Evolutionary conservation across 1,139 yeast genomes (phyloP).

Genomic region (Starmera stellimalicola): DNA sequence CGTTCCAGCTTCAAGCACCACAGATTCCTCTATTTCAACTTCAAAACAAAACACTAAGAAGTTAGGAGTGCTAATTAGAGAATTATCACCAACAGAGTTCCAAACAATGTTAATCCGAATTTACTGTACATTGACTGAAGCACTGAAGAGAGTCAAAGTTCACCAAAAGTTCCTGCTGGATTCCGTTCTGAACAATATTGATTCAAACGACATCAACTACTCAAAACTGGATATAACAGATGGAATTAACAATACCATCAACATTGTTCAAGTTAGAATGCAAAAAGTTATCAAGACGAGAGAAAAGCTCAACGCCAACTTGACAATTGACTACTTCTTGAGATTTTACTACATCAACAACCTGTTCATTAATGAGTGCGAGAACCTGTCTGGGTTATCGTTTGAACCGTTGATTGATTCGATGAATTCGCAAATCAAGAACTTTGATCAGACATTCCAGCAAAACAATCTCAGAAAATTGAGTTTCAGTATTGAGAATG

Average conservation of each 20-base stretch:
- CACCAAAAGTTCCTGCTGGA: slow-evolving; percentile 79
- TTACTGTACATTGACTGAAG: slow-evolving; percentile 58
- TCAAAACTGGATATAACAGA: slow-evolving; percentile 57
- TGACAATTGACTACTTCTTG: slow-evolving; percentile 47
- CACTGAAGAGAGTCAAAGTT: slow-evolving; percentile 60
- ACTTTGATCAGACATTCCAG: slow-evolving; percentile 51
- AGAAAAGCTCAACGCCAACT: slow-evolving; percentile 56
- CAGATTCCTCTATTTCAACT: slow-evolving; percentile 15
- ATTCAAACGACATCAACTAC: slow-evolving; percentile 27
- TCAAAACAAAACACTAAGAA: slow-evolving; percentile 20
- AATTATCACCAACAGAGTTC: slow-evolving; percentile 65
- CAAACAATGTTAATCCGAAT: slow-evolving; percentile 58
- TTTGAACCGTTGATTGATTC: slow-evolving; percentile 56
- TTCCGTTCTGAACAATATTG: slow-evolving; percentile 49
- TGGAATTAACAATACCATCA: slow-evolving; percentile 51
- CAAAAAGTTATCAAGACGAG: slow-evolving; percentile 75
- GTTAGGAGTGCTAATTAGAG: slow-evolving; percentile 49
- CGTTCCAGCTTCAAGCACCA: slow-evolving; percentile 16
- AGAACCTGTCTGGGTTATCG: slow-evolving; percentile 66
- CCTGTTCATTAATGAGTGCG: slow-evolving; percentile 75
- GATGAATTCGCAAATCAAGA: slow-evolving; percentile 55
- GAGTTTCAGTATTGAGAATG: slow-evolving; percentile 48
- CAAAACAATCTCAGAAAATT: slow-evolving; percentile 36
- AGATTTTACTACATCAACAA: slow-evolving; percentile 59
- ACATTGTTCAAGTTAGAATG: slow-evolving; percentile 65